A percentile compares a stretch with the other conserved stretches of the same genome.
These are phyloP conservation scores for Crithidia expoeki DNA, from an alignment of 208 protist genomes.

Conservation along the genomic window DNA sequence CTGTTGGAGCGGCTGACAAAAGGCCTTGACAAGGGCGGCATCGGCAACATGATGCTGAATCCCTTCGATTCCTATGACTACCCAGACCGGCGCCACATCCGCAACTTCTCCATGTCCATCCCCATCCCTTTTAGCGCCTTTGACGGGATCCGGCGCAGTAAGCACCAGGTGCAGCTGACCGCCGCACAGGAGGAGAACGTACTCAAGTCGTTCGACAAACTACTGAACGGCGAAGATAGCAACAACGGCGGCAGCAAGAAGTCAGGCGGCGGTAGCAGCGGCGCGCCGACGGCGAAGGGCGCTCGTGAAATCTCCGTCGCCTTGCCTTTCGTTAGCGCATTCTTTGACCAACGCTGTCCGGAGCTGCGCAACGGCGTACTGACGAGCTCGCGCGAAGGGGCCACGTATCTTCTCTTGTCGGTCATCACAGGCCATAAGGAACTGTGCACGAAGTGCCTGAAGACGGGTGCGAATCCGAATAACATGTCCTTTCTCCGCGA, in stretches of 20 bases:
- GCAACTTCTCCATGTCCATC: conserved; percentile 77
- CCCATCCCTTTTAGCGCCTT: conserved; percentile 83
- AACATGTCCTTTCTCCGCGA: conserved; percentile 82
- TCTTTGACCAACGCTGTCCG: conserved; percentile 76
- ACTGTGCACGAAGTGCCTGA: conserved; percentile 70
- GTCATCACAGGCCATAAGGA: conserved; percentile 77
- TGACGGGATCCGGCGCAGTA: conserved; percentile 60
- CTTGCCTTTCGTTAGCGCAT: conserved; percentile 73
- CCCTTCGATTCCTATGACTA: conserved; percentile 42
- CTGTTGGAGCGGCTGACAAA: conserved; percentile 32
- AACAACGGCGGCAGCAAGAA: conserved; percentile 18
- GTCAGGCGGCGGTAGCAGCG: conserved; percentile 10
- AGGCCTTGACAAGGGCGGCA: conserved; percentile 29
- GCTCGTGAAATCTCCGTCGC: conserved; percentile 62
- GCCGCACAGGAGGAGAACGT: conserved; percentile 61
- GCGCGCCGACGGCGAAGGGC: conserved; percentile 19
- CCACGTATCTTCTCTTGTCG: conserved; percentile 80
- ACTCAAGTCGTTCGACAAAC: conserved; percentile 69
- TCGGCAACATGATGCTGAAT: conserved; percentile 37
- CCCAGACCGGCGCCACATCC: conserved; percentile 46
- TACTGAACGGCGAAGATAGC: conserved; percentile 36
- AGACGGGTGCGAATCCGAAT: conserved; percentile 87
- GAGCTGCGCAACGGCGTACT: conserved; percentile 46
- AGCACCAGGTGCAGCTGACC: conserved; percentile 57
- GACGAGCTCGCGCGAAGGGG: conserved; percentile 51